These are phyloP conservation scores for Chlorella sp. DNA, from an alignment of 139 green algal genomes.

Conservation along the genomic window DNA sequence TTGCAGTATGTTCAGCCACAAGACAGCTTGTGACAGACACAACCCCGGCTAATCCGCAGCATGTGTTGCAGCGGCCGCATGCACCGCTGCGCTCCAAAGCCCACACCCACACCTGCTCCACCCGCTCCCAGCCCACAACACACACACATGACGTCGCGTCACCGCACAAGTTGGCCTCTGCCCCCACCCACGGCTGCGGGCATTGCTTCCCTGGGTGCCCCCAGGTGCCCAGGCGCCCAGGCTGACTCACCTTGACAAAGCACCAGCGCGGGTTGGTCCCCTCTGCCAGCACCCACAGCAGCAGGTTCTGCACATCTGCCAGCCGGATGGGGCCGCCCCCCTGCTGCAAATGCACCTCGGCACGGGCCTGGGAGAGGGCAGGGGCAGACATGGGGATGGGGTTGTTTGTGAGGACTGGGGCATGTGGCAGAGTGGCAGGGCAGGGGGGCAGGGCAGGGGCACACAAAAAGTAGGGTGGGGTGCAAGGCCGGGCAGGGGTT, in stretches of 20 bases:
- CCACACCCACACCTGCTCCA: no score
- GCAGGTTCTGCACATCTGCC: conserved; percentile 61
- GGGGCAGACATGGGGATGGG: neutral
- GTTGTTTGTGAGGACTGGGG: neutral
- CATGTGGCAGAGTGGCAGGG: neutral
- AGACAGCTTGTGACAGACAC: no score
- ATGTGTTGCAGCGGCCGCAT: no score
- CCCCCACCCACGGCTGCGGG: no score
- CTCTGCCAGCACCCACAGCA: conserved; percentile 73
- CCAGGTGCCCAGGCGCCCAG: neutral
- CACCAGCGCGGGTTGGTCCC: conserved; percentile 59
- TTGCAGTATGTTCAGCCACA: no score
- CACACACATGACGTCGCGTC: no score
- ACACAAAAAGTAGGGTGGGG: no score
- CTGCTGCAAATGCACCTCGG: neutral
- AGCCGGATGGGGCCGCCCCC: conserved; percentile 45
- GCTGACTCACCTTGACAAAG: conserved; percentile 62
- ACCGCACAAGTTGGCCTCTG: no score
- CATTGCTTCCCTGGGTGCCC: no score
- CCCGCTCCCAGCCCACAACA: neutral
- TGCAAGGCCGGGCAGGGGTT: no score
- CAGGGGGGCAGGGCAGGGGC: neutral
- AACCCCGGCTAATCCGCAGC: no score
- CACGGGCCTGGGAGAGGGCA: neutral
- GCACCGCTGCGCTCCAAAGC: neutral